A percentile compares a stretch with the other conserved stretches of the same genome.
phyloP scores from a whole-genome alignment of 257 asterid genomes.

The Anisodus acutangulus region DNA sequence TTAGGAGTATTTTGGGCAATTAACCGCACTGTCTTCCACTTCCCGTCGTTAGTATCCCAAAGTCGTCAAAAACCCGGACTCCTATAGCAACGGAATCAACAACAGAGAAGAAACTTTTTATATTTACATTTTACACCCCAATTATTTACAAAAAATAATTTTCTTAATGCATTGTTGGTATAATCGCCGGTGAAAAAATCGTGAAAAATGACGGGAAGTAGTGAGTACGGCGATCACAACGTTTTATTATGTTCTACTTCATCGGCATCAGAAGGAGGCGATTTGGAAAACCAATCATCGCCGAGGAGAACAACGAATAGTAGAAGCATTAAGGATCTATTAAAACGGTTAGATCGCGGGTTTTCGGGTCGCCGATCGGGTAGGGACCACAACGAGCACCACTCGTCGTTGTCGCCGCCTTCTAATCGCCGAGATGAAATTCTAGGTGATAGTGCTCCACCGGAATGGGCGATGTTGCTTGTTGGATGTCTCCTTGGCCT shows the following conservation, averaged over 20 bases:
- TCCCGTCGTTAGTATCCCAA: not conserved
- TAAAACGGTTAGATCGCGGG: conserved; percentile 49
- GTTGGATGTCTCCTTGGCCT: conserved; percentile 94
- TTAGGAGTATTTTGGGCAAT: conserved; percentile 27
- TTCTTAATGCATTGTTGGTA: too few relatives aligned
- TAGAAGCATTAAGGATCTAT: conserved; percentile 47
- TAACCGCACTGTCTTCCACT: not conserved
- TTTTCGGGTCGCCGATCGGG: conserved; percentile 42
- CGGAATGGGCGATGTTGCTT: conserved; percentile 96
- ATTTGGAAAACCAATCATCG: conserved; percentile 66
- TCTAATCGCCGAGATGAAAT: conserved; percentile 49
- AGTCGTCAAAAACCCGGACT: not conserved
- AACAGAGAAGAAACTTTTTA: not conserved
- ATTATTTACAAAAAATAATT: too few relatives aligned
- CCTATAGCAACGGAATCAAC: not conserved
- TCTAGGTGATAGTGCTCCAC: conserved; percentile 87
- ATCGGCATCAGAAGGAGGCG: conserved; percentile 58
- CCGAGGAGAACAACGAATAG: conserved; percentile 38
- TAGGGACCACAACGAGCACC: conserved; percentile 26
- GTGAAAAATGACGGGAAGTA: conserved; percentile 44
- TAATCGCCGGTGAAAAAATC: too few relatives aligned
- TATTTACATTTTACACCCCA: not conserved
- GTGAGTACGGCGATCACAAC: conserved; percentile 58
- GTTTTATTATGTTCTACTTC: conserved; percentile 58
- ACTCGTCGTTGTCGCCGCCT: conserved; percentile 40